These are phyloP conservation scores for Cenchrus fungigraminus DNA, from an alignment of 176 grass and related monocot genomes.

Conservation along the genomic window DNA sequence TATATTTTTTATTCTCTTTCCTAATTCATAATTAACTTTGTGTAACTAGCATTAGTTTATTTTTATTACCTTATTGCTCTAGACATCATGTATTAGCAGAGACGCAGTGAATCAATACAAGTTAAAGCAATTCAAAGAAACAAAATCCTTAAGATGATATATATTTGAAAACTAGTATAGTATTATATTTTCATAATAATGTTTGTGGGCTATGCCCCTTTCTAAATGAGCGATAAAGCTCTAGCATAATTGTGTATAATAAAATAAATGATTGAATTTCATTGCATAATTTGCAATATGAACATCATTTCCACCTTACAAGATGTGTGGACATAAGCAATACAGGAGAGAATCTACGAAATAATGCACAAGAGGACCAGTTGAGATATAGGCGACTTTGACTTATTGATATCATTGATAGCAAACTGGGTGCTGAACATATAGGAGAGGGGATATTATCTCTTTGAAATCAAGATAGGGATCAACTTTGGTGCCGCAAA, in stretches of 20 bases:
- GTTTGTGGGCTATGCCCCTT: not conserved
- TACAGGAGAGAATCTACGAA: not conserved
- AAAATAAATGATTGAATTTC: not conserved
- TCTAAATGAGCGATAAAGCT: not conserved
- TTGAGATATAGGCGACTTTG: conserved; percentile 4
- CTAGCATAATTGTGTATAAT: not conserved
- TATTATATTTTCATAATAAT: not conserved
- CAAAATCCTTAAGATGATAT: not conserved
- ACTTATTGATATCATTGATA: not conserved
- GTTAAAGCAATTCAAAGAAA: not conserved
- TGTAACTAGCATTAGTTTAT: not conserved
- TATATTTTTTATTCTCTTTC: not conserved
- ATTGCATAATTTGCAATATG: not conserved
- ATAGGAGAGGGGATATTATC: not conserved
- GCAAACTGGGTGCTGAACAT: not conserved
- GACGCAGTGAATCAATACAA: not conserved
- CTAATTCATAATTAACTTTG: not conserved
- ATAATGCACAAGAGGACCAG: not conserved
- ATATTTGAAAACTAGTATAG: not conserved
- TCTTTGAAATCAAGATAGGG: not conserved
- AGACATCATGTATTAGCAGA: not conserved
- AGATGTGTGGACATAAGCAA: conserved; percentile 1
- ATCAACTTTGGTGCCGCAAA: not conserved
- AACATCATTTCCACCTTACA: not conserved
- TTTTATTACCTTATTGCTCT: not conserved